Evolutionary conservation across 176 grass and related monocot species (phyloP).

Genomic region (Avena atlantica): DNA sequence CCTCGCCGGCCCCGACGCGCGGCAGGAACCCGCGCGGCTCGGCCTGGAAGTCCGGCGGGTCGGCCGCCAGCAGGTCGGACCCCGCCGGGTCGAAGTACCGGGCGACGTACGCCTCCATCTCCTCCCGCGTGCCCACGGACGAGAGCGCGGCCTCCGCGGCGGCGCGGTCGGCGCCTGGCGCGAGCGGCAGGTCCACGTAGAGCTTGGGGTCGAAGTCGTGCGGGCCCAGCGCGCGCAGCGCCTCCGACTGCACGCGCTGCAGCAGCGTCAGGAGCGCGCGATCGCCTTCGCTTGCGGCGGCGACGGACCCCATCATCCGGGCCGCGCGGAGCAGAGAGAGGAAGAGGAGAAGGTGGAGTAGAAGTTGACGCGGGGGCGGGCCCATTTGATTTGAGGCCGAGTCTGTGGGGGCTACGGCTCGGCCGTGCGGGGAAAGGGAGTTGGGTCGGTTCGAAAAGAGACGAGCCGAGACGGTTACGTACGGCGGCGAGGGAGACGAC

Average conservation of each 20-base stretch:
- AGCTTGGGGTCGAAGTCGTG: constrained; percentile 81
- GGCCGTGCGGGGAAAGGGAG: background rate
- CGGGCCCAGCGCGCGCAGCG: constrained; percentile 55
- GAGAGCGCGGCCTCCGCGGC: constrained; percentile 52
- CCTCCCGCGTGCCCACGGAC: constrained; percentile 42
- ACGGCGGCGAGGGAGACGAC: background rate
- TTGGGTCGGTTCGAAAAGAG: background rate
- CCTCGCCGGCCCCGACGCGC: constrained; percentile 58
- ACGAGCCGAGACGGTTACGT: background rate
- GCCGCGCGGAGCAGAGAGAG: background rate
- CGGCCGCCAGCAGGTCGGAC: constrained; percentile 66
- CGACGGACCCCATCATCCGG: constrained; percentile 14
- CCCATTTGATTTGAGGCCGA: constrained; percentile 13
- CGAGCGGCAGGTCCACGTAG: constrained; percentile 91
- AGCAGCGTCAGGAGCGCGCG: constrained; percentile 68
- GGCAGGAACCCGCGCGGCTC: constrained; percentile 83
- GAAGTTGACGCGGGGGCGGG: background rate
- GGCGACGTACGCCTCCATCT: constrained; percentile 52
- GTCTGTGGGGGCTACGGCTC: background rate
- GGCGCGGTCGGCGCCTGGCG: constrained; percentile 41
- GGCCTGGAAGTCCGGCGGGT: constrained; percentile 58
- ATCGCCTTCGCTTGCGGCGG: background rate
- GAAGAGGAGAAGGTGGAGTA: background rate
- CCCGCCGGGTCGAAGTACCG: constrained; percentile 58
- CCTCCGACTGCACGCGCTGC: constrained; percentile 72